phyloP scores from a whole-genome alignment of 306 rosid species.

The Alnus rubra region DNA sequence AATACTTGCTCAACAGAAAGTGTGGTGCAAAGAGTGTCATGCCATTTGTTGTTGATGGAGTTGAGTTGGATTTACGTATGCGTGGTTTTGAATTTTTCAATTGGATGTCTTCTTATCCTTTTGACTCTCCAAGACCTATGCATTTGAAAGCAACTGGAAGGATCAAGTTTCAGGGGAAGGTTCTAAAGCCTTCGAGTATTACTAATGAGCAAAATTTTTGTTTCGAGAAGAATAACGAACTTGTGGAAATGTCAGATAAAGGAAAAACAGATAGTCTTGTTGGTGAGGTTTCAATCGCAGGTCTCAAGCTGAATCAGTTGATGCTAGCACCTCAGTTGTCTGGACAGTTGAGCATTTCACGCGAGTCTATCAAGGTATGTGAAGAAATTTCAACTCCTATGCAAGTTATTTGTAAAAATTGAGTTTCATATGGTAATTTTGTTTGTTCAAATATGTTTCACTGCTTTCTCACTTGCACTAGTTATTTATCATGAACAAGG shows the following conservation, averaged over 20 bases:
- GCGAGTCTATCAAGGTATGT: constrained; percentile 67
- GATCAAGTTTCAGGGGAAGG: constrained; percentile 85
- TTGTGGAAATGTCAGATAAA: constrained; percentile 35
- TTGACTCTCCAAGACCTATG: constrained; percentile 81
- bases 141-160: constrained; percentile 83
- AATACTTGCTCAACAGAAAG: constrained; percentile 40
- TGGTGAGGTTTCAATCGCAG: constrained; percentile 78
- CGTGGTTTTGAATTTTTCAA: constrained; percentile 80
- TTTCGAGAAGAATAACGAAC: constrained; percentile 41
- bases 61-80: constrained; percentile 88
- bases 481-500: not conserved
- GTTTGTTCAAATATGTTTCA: not conserved
- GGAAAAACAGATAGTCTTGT: constrained; percentile 52
- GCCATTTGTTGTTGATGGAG: constrained; percentile 65
- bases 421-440: not conserved
- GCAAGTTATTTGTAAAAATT: not conserved
- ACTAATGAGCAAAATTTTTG: constrained; percentile 43
- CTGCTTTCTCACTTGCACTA: not conserved
- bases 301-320: constrained; percentile 89
- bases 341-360: constrained; percentile 70
- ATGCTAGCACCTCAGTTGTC: constrained; percentile 85
- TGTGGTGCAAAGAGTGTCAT: constrained; percentile 37
- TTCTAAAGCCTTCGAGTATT: constrained; percentile 47
- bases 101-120: constrained; percentile 58
- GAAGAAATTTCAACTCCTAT: not conserved